These are phyloP conservation scores for Neonectria hederae DNA, from an alignment of 2,329 filamentous ascomycete species.

Conservation along the genomic window DNA sequence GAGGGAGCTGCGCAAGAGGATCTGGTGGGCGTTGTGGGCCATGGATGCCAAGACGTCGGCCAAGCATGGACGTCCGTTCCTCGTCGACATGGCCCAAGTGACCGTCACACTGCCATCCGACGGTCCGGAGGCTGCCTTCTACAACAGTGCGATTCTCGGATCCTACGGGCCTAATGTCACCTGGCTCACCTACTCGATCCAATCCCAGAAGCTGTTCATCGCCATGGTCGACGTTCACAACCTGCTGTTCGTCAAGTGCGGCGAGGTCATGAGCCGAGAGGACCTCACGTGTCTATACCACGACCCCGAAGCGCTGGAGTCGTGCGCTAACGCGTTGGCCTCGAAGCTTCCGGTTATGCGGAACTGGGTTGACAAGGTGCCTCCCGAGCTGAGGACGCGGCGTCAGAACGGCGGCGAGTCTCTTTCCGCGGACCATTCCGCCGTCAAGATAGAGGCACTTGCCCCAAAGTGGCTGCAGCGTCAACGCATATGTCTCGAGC, in stretches of 20 bases:
- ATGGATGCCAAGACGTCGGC: conserved; percentile 58
- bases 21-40: conserved; percentile 63
- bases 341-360: conserved; percentile 45
- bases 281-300: conserved; percentile 26
- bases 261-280: conserved; percentile 10
- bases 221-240: conserved; percentile 40
- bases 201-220: conserved; percentile 26
- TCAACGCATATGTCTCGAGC: conserved; percentile 52
- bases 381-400: conserved; percentile 47
- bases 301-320: conserved; percentile 29
- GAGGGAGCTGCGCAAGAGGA: conserved; percentile 56
- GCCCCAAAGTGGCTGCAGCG: conserved; percentile 53
- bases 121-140: conserved; percentile 22
- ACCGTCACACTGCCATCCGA: conserved; percentile 49
- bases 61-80: conserved; percentile 58
- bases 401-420: conserved; percentile 44
- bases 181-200: conserved; percentile 36
- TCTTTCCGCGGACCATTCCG: conserved; percentile 48
- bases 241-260: conserved; percentile 42
- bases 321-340: conserved; percentile 27
- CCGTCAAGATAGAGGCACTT: conserved; percentile 39
- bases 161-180: conserved; percentile 29
- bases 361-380: conserved; percentile 44
- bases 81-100: conserved; percentile 45
- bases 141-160: conserved; percentile 27